Evolutionary conservation across 495 filamentous ascomycete genomes (phyloP), one percentile per base, ranked within the genome.

Genomic region (Penicillium psychrofluorescens): DNA sequence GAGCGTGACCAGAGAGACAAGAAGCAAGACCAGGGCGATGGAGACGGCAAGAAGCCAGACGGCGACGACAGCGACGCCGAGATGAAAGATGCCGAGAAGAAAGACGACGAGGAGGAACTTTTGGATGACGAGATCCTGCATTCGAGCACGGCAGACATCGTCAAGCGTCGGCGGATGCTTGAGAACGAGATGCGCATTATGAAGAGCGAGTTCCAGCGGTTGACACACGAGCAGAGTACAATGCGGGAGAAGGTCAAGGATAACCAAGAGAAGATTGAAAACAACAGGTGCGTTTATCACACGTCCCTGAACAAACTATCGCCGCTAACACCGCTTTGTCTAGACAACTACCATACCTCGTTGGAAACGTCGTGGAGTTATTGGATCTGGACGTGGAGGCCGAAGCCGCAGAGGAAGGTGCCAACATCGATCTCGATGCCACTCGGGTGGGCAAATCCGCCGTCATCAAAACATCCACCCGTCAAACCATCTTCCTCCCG

Each of bases 201-300:
- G 92, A 91, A 84, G 77, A 95, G 88, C 78, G 92, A 98, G 67
- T 88, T 78, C 59, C 88, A 95, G 65, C 83, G 92, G 55, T 76
- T 98, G 73, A 84, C 84, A 53, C 92, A 97, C 57, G 92, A 98
- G 70, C 95, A 95, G 72, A 78, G 81, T 41, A 79, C 84, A 46
- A 98, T 97, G 92, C 77, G 80, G 45, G 94, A 98, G 61, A 96
- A 95, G 76, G 95, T 97, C 62, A 97, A 96, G 77, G 92, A 98
- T 60, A 98, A 98, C 56, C 67, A 85, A 55, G 92, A 98, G 50
- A 98, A 97, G 80, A 97, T 98, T 48, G 90, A 95, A 46, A 98
- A 98, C 64, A 98, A 98, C 67, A 82, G 89, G 92, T 95, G 75
- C 40, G 45, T 11, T 33, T 35, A 28, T 3, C 4, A 22, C 22